Conservation (phyloP, 352 stramenopile species). For the Phytophthora pseudosyringae region DNA sequence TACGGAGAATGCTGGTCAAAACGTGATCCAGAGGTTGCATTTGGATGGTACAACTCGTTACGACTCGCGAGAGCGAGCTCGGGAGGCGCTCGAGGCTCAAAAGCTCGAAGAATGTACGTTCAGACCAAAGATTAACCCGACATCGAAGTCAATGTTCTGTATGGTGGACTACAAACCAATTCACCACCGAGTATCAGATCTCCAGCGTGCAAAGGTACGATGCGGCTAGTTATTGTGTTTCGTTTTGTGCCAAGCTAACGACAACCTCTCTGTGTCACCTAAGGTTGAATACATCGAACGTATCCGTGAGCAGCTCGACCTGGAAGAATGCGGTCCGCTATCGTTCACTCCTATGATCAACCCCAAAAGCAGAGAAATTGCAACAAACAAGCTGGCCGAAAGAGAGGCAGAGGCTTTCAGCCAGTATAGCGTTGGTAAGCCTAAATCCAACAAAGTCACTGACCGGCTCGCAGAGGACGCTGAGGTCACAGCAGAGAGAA, state of each 20-base stretch:
- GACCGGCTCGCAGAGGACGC: conserved; percentile 64
- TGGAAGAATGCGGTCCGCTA: conserved; percentile 35
- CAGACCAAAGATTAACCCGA: conserved; percentile 64
- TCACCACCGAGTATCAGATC: conserved; percentile 61
- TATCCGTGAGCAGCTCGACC: conserved; percentile 56
- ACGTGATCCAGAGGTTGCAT: conserved; percentile 65
- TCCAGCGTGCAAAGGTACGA: conserved; percentile 75
- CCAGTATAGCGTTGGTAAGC: neutral
- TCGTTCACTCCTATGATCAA: conserved; percentile 73
- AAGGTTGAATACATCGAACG: conserved; percentile 52
- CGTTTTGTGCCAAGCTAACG: neutral
- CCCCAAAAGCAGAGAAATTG: conserved; percentile 70
- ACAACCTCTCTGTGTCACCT: neutral
- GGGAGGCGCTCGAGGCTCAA: conserved; percentile 55
- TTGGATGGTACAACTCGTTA: conserved; percentile 65
- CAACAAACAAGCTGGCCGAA: conserved; percentile 44
- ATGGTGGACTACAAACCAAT: conserved; percentile 69
- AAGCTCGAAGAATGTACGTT: conserved; percentile 72
- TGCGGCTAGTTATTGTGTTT: neutral
- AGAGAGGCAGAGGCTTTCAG: conserved; percentile 24
- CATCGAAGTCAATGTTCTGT: conserved; percentile 46
- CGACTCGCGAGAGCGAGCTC: conserved; percentile 58
- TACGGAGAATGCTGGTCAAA: conserved; percentile 27
- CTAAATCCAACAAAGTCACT: conserved; percentile 46
- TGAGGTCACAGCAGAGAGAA: conserved; percentile 49